Percentiles rank a stretch among this genome's conserved stretches.
Conservation (phyloP, 2,329 filamentous ascomycete genomes). For the Ophiocordyceps polyrhachis-furcata region DNA sequence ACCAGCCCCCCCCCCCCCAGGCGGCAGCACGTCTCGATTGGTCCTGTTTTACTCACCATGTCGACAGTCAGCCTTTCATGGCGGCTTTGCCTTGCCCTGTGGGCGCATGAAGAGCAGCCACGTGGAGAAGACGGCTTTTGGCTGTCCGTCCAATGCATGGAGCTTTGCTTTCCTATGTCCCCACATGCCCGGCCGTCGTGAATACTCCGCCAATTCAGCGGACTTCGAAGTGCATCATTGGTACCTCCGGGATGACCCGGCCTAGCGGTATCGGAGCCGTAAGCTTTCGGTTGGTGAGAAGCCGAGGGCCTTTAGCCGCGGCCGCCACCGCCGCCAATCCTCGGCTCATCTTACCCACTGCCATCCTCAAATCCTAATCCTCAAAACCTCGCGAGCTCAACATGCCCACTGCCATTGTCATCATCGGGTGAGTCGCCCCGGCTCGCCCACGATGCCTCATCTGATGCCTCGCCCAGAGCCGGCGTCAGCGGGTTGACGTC, state of each 20-base stretch:
- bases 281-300: not conserved
- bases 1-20: too few relatives aligned
- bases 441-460: not conserved
- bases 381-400: not conserved
- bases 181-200: too few relatives aligned
- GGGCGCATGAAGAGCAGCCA: conserved; percentile 1
- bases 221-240: too few relatives aligned
- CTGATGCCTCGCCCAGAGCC: conserved; percentile 13
- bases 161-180: too few relatives aligned
- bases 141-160: too few relatives aligned
- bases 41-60: too few relatives aligned
- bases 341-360: not conserved
- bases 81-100: not conserved
- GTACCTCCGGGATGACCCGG: not conserved
- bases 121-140: not conserved
- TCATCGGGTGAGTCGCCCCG: conserved; percentile 14
- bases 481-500: conserved; percentile 33
- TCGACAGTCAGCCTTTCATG: too few relatives aligned
- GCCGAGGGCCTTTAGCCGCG: not conserved
- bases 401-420: not conserved
- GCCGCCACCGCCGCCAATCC: not conserved
- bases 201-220: too few relatives aligned
- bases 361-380: too few relatives aligned
- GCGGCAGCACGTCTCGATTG: not conserved
- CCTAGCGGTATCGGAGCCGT: not conserved